These are phyloP conservation scores for Quercus phellos DNA, from an alignment of 331 rosid genomes.

Conservation along the genomic window DNA sequence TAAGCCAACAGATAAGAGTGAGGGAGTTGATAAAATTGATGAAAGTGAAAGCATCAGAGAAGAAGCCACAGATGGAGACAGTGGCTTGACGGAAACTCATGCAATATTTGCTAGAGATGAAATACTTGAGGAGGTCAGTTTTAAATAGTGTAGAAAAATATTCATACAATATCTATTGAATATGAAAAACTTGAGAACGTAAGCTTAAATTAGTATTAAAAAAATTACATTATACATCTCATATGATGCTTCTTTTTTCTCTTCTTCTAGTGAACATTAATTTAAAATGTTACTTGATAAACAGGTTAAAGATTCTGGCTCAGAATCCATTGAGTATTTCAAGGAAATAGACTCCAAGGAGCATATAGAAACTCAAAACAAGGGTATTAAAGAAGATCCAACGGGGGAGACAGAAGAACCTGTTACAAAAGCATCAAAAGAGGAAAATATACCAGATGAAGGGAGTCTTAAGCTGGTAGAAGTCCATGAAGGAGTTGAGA, in stretches of 20 bases:
- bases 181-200: no score
- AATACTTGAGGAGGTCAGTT: no score
- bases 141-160: no score
- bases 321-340: background rate
- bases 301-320: constrained; percentile 10
- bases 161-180: no score
- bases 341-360: constrained; percentile 12
- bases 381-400: background rate
- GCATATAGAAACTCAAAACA: background rate
- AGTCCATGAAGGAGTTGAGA: background rate
- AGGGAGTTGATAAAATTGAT: background rate
- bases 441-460: no score
- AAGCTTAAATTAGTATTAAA: background rate
- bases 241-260: background rate
- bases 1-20: background rate
- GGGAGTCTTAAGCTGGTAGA: no score
- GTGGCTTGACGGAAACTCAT: background rate
- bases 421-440: no score
- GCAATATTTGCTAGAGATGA: no score
- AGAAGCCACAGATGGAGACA: constrained; percentile 1
- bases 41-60: constrained; percentile 1
- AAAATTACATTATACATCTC: no score
- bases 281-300: background rate
- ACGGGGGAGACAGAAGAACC: background rate
- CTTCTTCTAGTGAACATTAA: no score